Evolutionary conservation across 225 moss, liverwort and hornwort genomes (phyloP).

Genomic region (Sphagnum tenellum): DNA sequence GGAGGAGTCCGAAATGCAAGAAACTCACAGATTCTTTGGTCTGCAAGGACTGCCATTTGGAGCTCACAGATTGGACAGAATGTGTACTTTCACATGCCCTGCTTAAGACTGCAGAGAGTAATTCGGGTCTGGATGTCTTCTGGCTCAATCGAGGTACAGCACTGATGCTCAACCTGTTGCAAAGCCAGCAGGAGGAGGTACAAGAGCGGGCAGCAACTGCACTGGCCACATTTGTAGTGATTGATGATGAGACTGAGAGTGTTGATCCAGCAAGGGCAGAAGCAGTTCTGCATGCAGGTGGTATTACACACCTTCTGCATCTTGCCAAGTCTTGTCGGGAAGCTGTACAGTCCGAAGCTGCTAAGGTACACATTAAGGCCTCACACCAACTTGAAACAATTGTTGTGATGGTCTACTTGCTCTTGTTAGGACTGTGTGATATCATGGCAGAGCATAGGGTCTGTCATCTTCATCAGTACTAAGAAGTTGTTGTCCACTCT

Average conservation of each 20-base stretch:
- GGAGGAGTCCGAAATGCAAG: background rate
- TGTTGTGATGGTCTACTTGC: background rate
- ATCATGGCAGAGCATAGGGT: too few relatives aligned
- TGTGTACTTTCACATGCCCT: slow-evolving; percentile 85
- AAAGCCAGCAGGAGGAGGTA: slow-evolving; percentile 75
- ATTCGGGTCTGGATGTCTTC: slow-evolving; percentile 59
- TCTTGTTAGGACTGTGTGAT: too few relatives aligned
- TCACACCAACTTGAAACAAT: background rate
- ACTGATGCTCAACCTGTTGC: slow-evolving; percentile 73
- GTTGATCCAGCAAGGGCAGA: slow-evolving; percentile 78
- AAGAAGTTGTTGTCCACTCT: too few relatives aligned
- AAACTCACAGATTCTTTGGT: background rate
- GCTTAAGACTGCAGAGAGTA: slow-evolving; percentile 69
- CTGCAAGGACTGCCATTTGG: slow-evolving; percentile 6
- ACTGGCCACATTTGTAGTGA: slow-evolving; percentile 79
- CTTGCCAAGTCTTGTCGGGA: slow-evolving; percentile 83
- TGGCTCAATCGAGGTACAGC: slow-evolving; percentile 87
- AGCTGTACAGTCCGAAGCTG: slow-evolving; percentile 89
- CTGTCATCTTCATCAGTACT: too few relatives aligned
- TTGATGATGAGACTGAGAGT: slow-evolving; percentile 81
- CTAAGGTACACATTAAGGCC: slow-evolving; percentile 41
- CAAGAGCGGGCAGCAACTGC: slow-evolving; percentile 89
- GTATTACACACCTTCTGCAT: slow-evolving; percentile 68
- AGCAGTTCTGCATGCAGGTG: slow-evolving; percentile 86
- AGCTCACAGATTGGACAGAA: slow-evolving; percentile 70